Conservation (phyloP, 805 yeast genomes). For the Starmerella stigmatis region DNA sequence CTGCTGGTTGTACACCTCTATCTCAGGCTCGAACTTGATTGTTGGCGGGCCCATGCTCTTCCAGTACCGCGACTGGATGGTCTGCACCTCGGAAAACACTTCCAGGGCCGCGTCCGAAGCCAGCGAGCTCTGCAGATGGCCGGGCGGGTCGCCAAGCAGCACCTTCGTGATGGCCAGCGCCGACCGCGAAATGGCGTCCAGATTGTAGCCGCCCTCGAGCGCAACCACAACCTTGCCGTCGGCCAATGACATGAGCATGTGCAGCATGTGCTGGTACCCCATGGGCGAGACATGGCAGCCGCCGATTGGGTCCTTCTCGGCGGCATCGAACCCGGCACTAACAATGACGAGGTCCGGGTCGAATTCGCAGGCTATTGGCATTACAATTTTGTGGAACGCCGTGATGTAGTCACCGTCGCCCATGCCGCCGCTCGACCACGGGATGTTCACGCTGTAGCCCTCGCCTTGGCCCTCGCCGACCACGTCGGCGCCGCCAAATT, state of each 20-base stretch:
- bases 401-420: conserved; percentile 92
- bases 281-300: conserved; percentile 93
- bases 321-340: conserved; percentile 96
- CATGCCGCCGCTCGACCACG: conserved; percentile 88
- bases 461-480: conserved; percentile 79
- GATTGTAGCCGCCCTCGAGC: conserved; percentile 92
- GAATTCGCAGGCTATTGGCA: conserved; percentile 83
- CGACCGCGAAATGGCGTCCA: conserved; percentile 79
- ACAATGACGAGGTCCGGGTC: conserved; percentile 87
- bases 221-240: conserved; percentile 81
- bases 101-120: conserved; percentile 72
- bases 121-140: conserved; percentile 44
- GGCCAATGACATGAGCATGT: conserved; percentile 75
- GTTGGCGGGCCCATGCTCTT: conserved; percentile 46
- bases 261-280: conserved; percentile 95
- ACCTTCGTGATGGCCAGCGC: conserved; percentile 90
- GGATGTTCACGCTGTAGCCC: conserved; percentile 82
- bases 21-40: conserved; percentile 19
- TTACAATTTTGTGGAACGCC: conserved; percentile 73
- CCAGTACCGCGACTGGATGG: conserved; percentile 80
- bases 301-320: conserved; percentile 95
- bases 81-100: conserved; percentile 69
- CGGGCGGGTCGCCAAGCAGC: conserved; percentile 91
- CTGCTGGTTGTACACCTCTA: conserved; percentile 19
- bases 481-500: conserved; percentile 70